Percentiles rank a stretch among this genome's conserved stretches.
These are phyloP conservation scores for Tetrapyrgos nigripes DNA, from an alignment of 1,284 basidiomycete genomes.

Conservation along the genomic window DNA sequence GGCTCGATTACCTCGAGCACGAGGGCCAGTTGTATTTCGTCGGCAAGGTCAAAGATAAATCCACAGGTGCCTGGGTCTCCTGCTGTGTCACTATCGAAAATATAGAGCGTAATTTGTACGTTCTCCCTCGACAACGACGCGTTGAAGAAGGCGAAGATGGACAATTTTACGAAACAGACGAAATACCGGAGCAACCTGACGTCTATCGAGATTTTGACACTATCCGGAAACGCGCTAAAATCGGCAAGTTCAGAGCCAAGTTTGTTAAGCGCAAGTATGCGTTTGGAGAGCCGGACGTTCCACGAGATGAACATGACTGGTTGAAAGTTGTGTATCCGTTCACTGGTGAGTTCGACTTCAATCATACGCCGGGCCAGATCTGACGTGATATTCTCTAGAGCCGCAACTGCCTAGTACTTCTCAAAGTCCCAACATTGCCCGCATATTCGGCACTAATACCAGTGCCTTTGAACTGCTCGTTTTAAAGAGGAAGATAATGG, in stretches of 20 bases:
- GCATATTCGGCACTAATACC: constrained; percentile 93
- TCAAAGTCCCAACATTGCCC: constrained; percentile 85
- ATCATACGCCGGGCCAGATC: background rate
- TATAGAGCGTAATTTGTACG: constrained; percentile 92
- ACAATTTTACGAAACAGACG: constrained; percentile 75
- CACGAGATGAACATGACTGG: constrained; percentile 85
- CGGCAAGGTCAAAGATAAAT: constrained; percentile 87
- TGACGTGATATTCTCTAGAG: constrained; percentile 37
- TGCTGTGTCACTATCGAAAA: constrained; percentile 89
- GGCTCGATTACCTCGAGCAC: constrained; percentile 91
- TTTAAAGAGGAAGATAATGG: constrained; percentile 97
- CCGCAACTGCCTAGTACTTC: constrained; percentile 73
- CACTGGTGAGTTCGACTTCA: constrained; percentile 57
- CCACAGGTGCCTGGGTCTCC: constrained; percentile 76
- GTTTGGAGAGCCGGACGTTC: constrained; percentile 88
- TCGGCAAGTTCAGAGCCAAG: constrained; percentile 82
- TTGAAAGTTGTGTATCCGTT: constrained; percentile 92
- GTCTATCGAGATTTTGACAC: constrained; percentile 89
- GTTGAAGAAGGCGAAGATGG: constrained; percentile 68
- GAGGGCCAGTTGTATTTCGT: constrained; percentile 84
- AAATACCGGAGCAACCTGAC: constrained; percentile 70
- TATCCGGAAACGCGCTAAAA: constrained; percentile 74
- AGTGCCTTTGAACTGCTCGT: constrained; percentile 96
- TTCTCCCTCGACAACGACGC: constrained; percentile 80
- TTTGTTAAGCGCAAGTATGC: constrained; percentile 93